Evolutionary conservation across 768 basidiomycete species (phyloP), one percentile per base, ranked within the genome.

Genomic region (Pisolithus orientalis): DNA sequence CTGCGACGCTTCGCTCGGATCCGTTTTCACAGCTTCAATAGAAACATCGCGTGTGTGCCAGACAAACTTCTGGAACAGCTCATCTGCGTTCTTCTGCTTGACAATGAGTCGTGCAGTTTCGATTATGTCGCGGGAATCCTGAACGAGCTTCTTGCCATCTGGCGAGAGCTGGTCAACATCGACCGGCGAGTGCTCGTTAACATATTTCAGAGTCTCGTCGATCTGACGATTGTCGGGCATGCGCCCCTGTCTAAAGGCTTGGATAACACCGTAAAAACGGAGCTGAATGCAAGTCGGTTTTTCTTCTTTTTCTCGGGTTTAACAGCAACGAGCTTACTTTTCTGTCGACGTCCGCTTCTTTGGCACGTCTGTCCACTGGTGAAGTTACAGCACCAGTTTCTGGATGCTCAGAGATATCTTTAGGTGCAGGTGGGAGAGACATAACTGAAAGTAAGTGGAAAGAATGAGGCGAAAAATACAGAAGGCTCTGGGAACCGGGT

Each of bases 21-120:
- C 75, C 40, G 66, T 70, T 68, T 76, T 78, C 37, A 65, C 62
- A 50, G 65, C 77, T 65, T 57, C 59, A 1, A 29, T 14, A 6
- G 57, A 54, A 17, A 84, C 71, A 37, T 79, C 78, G 32, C 79
- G 72, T 1, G 89, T 90, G 54, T 84, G 80, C 87, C 87, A 94
- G 39, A 94, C 69, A 59, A 95, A 94, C 61, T 89, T 85, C 69
- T 97, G 95, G 66, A 96, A 77, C 39, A 97, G 78, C 71, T 97
- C 93, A 59, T 95, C 94, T 24, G 75, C 71, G 58, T 96, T 96
- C 80, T 95, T 96, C 60, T 87, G 77, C 46, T 73, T 62, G n/a
- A 94, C 82, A 52, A 93, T 83, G 39, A 21, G 21, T 11, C 84
- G 78, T 0, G 80, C 74, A 5, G 90, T 93, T 57, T 82, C 79